Percentiles rank a stretch among this genome's conserved stretches.
Conservation (phyloP, 2,329 filamentous ascomycete species). For the Fusarium ambrosium region DNA sequence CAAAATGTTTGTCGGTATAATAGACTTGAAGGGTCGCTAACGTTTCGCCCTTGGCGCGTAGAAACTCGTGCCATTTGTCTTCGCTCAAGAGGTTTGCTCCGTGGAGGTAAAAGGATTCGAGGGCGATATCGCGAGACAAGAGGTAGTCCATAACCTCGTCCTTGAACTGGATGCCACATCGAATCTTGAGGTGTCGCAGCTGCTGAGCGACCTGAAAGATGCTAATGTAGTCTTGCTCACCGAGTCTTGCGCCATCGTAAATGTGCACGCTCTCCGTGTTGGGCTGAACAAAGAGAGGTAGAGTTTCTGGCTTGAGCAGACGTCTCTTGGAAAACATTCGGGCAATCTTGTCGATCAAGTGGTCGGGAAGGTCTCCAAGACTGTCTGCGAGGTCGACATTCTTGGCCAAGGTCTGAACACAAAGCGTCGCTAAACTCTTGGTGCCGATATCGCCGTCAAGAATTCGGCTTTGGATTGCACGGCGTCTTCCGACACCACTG, state of each 20-base stretch:
- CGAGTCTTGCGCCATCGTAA: conserved; percentile 74
- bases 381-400: conserved; percentile 74
- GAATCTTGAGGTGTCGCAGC: conserved; percentile 79
- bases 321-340: conserved; percentile 72
- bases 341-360: conserved; percentile 70
- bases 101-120: conserved; percentile 83
- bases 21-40: conserved; percentile 82
- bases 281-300: conserved; percentile 70
- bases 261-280: conserved; percentile 65
- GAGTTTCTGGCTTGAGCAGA: conserved; percentile 65
- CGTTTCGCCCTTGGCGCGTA: conserved; percentile 73
- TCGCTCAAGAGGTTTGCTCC: conserved; percentile 88
- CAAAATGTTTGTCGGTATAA: conserved; percentile 86
- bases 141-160: conserved; percentile 87
- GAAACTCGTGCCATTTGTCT: conserved; percentile 78
- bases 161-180: conserved; percentile 93
- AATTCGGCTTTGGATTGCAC: conserved; percentile 85
- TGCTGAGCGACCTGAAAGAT: conserved; percentile 83
- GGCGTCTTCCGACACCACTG: conserved; percentile 71
- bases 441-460: conserved; percentile 82
- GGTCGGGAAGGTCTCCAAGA: conserved; percentile 70
- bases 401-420: conserved; percentile 72
- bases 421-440: conserved; percentile 76
- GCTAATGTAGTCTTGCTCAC: conserved; percentile 80
- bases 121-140: conserved; percentile 74